phyloP scores from a whole-genome alignment of 805 yeast genomes.

The Ogataea chonburiensis region DNA sequence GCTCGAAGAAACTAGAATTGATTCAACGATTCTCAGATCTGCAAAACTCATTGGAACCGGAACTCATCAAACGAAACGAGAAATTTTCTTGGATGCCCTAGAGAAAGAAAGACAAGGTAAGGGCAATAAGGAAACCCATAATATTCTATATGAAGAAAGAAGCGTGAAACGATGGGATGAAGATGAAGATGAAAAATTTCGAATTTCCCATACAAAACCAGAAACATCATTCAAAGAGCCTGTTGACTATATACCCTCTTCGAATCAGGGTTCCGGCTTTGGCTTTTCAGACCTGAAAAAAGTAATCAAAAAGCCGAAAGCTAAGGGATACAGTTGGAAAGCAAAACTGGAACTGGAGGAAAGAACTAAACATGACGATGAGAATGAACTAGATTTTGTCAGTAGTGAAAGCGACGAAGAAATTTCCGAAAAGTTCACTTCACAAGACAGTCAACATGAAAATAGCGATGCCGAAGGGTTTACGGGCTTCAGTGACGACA shows the following conservation, averaged over 20 bases:
- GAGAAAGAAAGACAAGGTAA: constrained; percentile 71
- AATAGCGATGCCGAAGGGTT: constrained; percentile 26
- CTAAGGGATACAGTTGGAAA: constrained; percentile 76
- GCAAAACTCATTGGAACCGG: constrained; percentile 80
- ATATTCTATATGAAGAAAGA: constrained; percentile 68
- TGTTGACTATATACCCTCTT: constrained; percentile 52
- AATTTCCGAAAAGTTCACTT: constrained; percentile 23
- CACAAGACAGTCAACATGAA: constrained; percentile 23
- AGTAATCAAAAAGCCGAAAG: constrained; percentile 42
- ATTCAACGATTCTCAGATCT: constrained; percentile 66
- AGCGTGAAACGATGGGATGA: constrained; percentile 62
- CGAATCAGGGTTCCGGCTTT: constrained; percentile 56
- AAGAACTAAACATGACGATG: constrained; percentile 41
- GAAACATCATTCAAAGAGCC: constrained; percentile 18
- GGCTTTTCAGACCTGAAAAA: constrained; percentile 56
- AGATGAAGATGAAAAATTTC: constrained; percentile 22
- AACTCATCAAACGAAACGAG: constrained; percentile 54
- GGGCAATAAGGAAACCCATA: constrained; percentile 58
- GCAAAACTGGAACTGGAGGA: constrained; percentile 50
- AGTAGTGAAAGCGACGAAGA: constrained; percentile 31
- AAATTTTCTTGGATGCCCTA: constrained; percentile 72
- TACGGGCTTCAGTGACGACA: constrained; percentile 24
- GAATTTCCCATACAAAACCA: constrained; percentile 1
- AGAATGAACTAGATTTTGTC: constrained; percentile 63
- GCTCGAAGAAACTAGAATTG: constrained; percentile 64